These are phyloP conservation scores for Penicillium sp. DNA, from an alignment of 2,329 filamentous ascomycete genomes.

Conservation along the genomic window DNA sequence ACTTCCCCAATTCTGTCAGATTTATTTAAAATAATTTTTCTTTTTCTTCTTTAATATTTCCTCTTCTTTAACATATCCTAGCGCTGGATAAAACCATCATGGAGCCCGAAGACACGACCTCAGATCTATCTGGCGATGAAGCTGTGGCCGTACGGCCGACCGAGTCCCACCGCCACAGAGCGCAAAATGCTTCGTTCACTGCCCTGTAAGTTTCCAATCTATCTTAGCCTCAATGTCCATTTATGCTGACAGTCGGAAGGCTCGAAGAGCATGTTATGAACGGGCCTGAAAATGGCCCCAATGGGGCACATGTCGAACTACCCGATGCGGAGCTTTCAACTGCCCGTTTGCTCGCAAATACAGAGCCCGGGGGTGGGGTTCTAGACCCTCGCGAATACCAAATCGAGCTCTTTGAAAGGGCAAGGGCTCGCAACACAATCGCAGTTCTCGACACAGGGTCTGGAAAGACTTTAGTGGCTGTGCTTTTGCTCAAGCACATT, in stretches of 20 bases:
- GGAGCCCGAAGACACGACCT: slow-evolving; percentile 14
- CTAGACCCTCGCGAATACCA: slow-evolving; percentile 85
- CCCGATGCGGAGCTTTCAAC: slow-evolving; percentile 54
- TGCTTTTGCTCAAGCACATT: slow-evolving; percentile 73
- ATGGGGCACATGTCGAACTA: neutral
- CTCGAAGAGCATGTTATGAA: slow-evolving; percentile 45
- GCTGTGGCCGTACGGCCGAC: neutral
- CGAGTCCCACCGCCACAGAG: slow-evolving; percentile 25
- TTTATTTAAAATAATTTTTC: neutral
- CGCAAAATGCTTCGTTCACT: slow-evolving; percentile 54
- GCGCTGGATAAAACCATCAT: neutral
- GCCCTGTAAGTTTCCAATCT: slow-evolving; percentile 37
- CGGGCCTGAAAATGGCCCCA: slow-evolving; percentile 41
- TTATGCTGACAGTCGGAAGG: slow-evolving; percentile 24
- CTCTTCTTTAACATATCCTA: neutral
- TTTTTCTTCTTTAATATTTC: neutral
- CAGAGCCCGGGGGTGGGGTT: slow-evolving; percentile 61
- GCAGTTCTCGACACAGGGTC: slow-evolving; percentile 89
- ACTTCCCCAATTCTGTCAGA: no score
- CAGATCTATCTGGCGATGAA: slow-evolving; percentile 32
- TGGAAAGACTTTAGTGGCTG: slow-evolving; percentile 95
- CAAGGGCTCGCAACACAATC: slow-evolving; percentile 82
- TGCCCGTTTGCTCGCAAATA: slow-evolving; percentile 53
- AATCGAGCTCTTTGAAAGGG: slow-evolving; percentile 82
- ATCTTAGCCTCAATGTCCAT: neutral